Conservation (phyloP, 768 basidiomycete genomes). For the Leccinum subgranulosum region DNA sequence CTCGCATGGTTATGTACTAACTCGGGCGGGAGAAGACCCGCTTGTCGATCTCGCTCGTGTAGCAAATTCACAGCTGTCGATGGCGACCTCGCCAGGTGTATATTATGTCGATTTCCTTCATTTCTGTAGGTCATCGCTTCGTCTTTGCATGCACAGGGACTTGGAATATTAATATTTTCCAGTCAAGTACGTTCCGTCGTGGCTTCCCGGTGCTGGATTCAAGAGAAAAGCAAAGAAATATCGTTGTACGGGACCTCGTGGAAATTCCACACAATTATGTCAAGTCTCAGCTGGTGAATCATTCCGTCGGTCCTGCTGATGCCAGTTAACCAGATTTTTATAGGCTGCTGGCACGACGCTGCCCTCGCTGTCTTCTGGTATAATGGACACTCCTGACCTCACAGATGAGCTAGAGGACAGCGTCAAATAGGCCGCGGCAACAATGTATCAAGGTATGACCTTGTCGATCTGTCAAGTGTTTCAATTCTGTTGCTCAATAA, state of each 20-base stretch:
- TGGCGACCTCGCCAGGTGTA: neutral
- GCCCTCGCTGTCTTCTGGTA: constrained; percentile 13
- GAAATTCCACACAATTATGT: constrained; percentile 13
- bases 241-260: neutral
- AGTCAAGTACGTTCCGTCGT: constrained; percentile 26
- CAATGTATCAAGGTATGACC: constrained; percentile 12
- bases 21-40: constrained; percentile 35
- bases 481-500: neutral
- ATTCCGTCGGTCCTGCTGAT: neutral
- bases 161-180: neutral
- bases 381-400: constrained; percentile 5
- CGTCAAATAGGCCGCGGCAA: constrained; percentile 16
- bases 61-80: constrained; percentile 23
- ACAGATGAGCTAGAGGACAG: constrained; percentile 14
- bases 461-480: neutral
- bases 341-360: constrained; percentile 15
- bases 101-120: constrained; percentile 19
- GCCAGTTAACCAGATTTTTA: neutral
- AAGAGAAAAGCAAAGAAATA: constrained; percentile 11
- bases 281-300: constrained; percentile 17
- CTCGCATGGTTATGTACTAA: constrained; percentile 40
- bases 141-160: neutral
- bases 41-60: constrained; percentile 30
- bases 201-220: constrained; percentile 22
- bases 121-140: constrained; percentile 5